phyloP scores from a whole-genome alignment of 495 filamentous ascomycete species.

The Penicillium paradoxum region DNA sequence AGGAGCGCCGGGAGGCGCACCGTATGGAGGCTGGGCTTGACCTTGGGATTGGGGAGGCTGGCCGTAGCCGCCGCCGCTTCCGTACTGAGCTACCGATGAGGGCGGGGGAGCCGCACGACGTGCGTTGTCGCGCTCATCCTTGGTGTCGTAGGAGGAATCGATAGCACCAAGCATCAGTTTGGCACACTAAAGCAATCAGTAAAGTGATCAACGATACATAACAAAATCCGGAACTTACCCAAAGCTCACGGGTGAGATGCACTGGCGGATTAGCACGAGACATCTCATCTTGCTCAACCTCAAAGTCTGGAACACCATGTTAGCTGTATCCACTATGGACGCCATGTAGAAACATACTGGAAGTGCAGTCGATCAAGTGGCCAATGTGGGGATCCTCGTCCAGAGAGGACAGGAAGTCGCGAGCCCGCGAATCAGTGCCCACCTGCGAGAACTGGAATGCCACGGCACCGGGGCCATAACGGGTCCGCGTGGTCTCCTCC shows the following conservation, averaged over 20 bases:
- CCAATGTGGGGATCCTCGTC: constrained; percentile 62
- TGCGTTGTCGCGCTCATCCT: constrained; percentile 52
- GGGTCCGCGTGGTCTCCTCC: constrained; percentile 40
- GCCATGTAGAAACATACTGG: constrained; percentile 49
- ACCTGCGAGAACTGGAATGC: constrained; percentile 73
- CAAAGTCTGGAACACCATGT: constrained; percentile 48
- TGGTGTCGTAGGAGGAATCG: constrained; percentile 59
- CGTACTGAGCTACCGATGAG: background rate
- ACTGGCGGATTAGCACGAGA: constrained; percentile 49
- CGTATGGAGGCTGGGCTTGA: constrained; percentile 1
- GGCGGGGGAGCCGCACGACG: constrained; percentile 17
- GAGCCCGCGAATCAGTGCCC: constrained; percentile 61
- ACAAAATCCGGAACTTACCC: constrained; percentile 35
- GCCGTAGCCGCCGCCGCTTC: constrained; percentile 1
- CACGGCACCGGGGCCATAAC: constrained; percentile 49
- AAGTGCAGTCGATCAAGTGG: constrained; percentile 64
- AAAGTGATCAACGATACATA: background rate
- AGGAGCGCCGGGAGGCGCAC: constrained; percentile 2
- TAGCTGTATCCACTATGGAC: constrained; percentile 9
- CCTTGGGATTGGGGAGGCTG: constrained; percentile 16
- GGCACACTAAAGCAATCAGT: constrained; percentile 41
- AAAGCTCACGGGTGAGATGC: constrained; percentile 60
- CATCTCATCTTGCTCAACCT: constrained; percentile 64
- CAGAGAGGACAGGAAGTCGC: constrained; percentile 56
- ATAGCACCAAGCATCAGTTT: constrained; percentile 70